These are phyloP conservation scores for Ophiostoma quercus DNA, from an alignment of 2,329 filamentous ascomycete species.

Conservation along the genomic window DNA sequence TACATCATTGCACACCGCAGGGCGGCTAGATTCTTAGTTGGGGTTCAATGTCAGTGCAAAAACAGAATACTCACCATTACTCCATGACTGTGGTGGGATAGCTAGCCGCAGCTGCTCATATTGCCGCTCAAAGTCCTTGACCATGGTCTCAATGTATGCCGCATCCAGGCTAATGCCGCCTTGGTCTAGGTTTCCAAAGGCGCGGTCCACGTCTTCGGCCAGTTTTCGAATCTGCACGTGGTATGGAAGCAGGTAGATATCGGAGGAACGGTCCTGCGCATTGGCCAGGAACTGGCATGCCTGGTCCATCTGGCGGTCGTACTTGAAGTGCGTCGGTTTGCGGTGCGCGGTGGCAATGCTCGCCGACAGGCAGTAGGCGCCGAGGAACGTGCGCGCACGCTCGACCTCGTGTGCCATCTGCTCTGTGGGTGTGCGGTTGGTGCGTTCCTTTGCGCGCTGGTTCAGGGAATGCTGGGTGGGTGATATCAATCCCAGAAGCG, in stretches of 20 bases:
- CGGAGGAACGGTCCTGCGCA: constrained; percentile 20
- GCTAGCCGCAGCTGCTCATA: constrained; percentile 24
- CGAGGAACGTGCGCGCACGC: constrained; percentile 26
- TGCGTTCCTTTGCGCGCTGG: not conserved
- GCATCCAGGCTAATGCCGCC: constrained; percentile 25
- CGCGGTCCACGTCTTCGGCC: constrained; percentile 27
- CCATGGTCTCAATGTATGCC: constrained; percentile 26
- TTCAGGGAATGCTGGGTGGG: not conserved
- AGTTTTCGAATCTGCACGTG: constrained; percentile 27
- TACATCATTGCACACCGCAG: constrained; percentile 25
- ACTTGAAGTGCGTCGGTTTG: constrained; percentile 27
- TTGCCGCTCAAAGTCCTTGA: constrained; percentile 27
- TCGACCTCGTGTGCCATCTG: constrained; percentile 25
- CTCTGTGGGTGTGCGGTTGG: constrained; percentile 15
- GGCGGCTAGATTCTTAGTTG: constrained; percentile 18
- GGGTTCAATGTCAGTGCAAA: not conserved
- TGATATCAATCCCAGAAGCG: not conserved
- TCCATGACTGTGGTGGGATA: constrained; percentile 24
- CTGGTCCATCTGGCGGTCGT: constrained; percentile 26
- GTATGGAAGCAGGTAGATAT: constrained; percentile 24
- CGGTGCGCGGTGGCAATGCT: constrained; percentile 27
- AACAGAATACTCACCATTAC: constrained; percentile 22
- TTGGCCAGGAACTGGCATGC: constrained; percentile 23
- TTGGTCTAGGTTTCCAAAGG: constrained; percentile 23
- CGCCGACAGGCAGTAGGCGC: constrained; percentile 27